These are phyloP conservation scores for Perkinsus olseni DNA, from an alignment of 169 alveolate species.

Conservation along the genomic window DNA sequence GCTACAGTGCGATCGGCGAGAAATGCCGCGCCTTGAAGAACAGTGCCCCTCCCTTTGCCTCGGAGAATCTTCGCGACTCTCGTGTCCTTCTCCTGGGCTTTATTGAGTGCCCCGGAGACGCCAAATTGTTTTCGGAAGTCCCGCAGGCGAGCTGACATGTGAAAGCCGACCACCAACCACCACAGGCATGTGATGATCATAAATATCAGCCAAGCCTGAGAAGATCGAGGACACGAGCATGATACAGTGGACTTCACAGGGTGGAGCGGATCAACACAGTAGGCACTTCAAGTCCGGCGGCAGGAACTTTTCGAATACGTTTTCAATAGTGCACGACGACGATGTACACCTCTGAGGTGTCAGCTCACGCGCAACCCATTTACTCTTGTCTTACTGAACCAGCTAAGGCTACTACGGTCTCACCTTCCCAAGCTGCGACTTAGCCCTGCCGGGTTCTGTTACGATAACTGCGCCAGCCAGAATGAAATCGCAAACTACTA, in stretches of 20 bases:
- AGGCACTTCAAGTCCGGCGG: no score
- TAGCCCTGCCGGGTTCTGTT: not conserved
- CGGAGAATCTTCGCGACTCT: not conserved
- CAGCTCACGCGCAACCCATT: no score
- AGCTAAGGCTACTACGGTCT: not conserved
- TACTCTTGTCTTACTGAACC: not conserved
- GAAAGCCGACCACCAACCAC: not conserved
- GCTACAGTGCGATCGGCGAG: not conserved
- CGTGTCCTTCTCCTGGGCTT: not conserved
- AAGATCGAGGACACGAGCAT: no score
- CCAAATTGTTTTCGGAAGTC: not conserved
- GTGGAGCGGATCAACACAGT: no score
- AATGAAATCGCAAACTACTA: not conserved
- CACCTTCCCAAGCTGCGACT: not conserved
- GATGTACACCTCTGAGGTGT: no score
- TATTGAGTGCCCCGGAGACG: not conserved
- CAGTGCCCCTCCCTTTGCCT: not conserved
- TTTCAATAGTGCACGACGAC: no score
- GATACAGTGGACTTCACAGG: no score
- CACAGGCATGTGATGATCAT: not conserved
- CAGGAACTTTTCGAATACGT: no score
- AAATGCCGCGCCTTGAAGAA: not conserved
- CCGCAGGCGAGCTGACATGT: not conserved
- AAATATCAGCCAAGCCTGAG: not conserved
- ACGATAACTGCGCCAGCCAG: not conserved